phyloP scores from a whole-genome alignment of 495 filamentous ascomycete species.

The Cairneyella variabilis region DNA sequence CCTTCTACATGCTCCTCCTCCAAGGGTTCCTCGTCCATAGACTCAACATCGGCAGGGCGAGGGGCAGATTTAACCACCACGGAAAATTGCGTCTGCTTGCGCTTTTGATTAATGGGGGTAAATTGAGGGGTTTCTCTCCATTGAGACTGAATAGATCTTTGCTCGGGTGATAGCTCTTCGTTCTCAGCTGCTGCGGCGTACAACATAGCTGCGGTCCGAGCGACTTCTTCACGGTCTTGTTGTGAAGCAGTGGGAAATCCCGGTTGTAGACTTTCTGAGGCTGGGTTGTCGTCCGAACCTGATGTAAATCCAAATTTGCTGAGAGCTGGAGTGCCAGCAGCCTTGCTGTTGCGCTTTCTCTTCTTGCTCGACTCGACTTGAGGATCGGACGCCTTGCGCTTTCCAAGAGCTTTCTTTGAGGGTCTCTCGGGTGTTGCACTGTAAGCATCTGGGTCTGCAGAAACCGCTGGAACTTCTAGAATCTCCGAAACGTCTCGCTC shows the following conservation, averaged over 20 bases:
- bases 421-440: conserved; percentile 1
- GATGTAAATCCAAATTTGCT: conserved; percentile 1
- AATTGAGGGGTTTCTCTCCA: conserved; percentile 6
- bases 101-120: conserved; percentile 7
- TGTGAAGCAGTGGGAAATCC: background rate
- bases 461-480: background rate
- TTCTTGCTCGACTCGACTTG: conserved; percentile 9
- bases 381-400: conserved; percentile 18
- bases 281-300: background rate
- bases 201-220: background rate
- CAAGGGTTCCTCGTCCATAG: background rate
- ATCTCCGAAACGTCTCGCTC: background rate
- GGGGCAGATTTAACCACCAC: background rate
- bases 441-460: conserved; percentile 3
- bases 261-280: background rate
- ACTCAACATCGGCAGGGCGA: background rate
- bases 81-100: background rate
- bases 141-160: background rate
- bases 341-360: conserved; percentile 3
- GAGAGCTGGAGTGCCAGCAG: conserved; percentile 2
- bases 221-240: background rate
- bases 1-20: background rate
- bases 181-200: background rate
- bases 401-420: conserved; percentile 21
- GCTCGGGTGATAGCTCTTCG: background rate